A percentile compares a stretch with the other conserved stretches of the same genome.
These are phyloP conservation scores for Ophiostoma triangulosporum DNA, from an alignment of 2,329 filamentous ascomycete species.

Conservation along the genomic window DNA sequence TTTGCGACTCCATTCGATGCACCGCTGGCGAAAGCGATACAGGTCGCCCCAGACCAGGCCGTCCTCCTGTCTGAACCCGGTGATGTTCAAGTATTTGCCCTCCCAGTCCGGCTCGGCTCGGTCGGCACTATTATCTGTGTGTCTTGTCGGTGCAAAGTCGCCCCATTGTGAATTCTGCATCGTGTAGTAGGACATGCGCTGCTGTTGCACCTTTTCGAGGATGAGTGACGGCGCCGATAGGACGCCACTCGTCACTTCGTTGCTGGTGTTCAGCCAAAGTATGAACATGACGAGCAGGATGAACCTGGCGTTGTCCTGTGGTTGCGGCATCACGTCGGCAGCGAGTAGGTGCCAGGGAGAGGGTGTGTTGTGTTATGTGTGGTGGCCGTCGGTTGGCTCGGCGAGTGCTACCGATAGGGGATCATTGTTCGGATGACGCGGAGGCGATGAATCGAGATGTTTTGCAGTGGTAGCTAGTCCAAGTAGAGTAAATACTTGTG, in stretches of 20 bases:
- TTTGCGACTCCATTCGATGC: slow-evolving; percentile 45
- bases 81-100: slow-evolving; percentile 50
- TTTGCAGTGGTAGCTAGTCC: background rate
- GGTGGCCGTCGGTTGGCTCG: slow-evolving; percentile 1
- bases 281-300: slow-evolving; percentile 28
- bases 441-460: background rate
- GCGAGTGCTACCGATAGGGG: slow-evolving; percentile 3
- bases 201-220: slow-evolving; percentile 34
- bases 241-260: slow-evolving; percentile 28
- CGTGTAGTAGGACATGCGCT: slow-evolving; percentile 36
- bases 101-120: slow-evolving; percentile 6
- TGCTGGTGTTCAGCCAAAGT: slow-evolving; percentile 31
- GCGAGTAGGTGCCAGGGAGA: background rate
- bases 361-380: background rate
- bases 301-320: slow-evolving; percentile 30
- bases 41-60: slow-evolving; percentile 69
- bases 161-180: slow-evolving; percentile 46
- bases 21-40: slow-evolving; percentile 49
- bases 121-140: slow-evolving; percentile 9
- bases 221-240: slow-evolving; percentile 28
- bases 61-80: slow-evolving; percentile 62
- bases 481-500: no score
- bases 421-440: background rate
- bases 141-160: slow-evolving; percentile 36
- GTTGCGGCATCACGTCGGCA: slow-evolving; percentile 26